Base-by-base conservation (phyloP, 202 grass and related monocot species). In the Zoysia matrella region DNA sequence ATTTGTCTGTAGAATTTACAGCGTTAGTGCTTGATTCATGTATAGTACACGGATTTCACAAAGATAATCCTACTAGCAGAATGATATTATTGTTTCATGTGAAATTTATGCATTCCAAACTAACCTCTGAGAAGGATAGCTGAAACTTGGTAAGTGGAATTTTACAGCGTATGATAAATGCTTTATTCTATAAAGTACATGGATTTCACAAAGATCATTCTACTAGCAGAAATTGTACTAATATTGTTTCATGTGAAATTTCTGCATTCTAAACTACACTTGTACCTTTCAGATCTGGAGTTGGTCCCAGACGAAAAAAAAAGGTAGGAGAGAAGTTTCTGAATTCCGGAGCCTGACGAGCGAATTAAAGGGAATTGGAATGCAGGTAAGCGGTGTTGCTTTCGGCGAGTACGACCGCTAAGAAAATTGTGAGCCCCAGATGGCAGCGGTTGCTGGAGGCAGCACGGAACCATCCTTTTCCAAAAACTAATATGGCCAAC, bases 381-480 rank as follows among this genome's bases (percentile, higher is more conserved):
- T 48, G 45, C 22, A 48, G 73, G 73, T 47, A 67, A 67, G 65
- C 53, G 8, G 2, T 11, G 15, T 12, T 80, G 78, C 78, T 80
- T 80, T 80, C 78, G 78, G 78, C 53, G 53, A 80, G 30, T 39
- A 69, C 7, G 7, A 52, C 10, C 7, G 11, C 6, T 42, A 4
- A 18, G 55, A 4, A 4, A 46, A 16, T n/a, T 43, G 41, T 7
- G 7, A 73, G 54, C 7, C 42, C 16, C 56, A 52, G 75, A 42
- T 49, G 77, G 66, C 66, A 60, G 77, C 2, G 41, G 62, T 78
- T 78, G 80, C 11, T 36, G 46, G 76, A 44, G 61, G n/a, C 3
- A 65, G 85, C 72, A 79, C 77, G 82, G 82, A 88, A 75, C 63
- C 69, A 88, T 85, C 82, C 56, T 91, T 88, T 68, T 78, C 74